Conservation (phyloP, 495 filamentous ascomycete genomes). For the Letharia lupina region DNA sequence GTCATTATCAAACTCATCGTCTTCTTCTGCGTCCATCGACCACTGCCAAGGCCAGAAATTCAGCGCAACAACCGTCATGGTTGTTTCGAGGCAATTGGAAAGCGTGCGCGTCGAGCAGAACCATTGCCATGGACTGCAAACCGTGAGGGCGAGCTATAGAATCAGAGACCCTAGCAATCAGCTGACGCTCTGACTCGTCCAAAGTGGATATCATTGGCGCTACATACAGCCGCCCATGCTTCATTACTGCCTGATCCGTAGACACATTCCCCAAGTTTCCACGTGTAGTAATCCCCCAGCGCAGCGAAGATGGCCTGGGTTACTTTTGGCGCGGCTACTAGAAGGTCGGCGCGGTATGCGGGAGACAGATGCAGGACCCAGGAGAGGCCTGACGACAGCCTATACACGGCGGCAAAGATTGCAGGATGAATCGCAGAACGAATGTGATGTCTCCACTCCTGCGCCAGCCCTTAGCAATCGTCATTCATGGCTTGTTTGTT, state of each 20-base stretch:
- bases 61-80: conserved; percentile 71
- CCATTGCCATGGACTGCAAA: conserved; percentile 91
- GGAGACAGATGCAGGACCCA: conserved; percentile 40
- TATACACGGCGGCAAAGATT: conserved; percentile 74
- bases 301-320: conserved; percentile 72
- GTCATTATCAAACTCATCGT: conserved; percentile 20
- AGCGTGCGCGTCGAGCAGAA: conserved; percentile 89
- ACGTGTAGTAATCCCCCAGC: conserved; percentile 78
- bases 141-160: conserved; percentile 50
- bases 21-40: conserved; percentile 30
- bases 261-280: conserved; percentile 65
- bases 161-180: conserved; percentile 3
- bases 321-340: conserved; percentile 65
- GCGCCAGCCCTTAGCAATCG: conserved; percentile 18
- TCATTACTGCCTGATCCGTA: conserved; percentile 58
- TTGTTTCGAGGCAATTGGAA: conserved; percentile 88
- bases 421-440: conserved; percentile 88
- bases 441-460: conserved; percentile 93
- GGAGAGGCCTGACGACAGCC: conserved; percentile 45
- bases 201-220: conserved; percentile 9
- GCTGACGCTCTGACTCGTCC: conserved; percentile 17
- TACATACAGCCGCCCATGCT: conserved; percentile 61
- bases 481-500: background rate
- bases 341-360: conserved; percentile 48
- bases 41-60: conserved; percentile 81